Evolutionary conservation across 2,329 filamentous ascomycete genomes (phyloP), one percentile per base, ranked within the genome.

Genomic region (Epichloe festucae): DNA sequence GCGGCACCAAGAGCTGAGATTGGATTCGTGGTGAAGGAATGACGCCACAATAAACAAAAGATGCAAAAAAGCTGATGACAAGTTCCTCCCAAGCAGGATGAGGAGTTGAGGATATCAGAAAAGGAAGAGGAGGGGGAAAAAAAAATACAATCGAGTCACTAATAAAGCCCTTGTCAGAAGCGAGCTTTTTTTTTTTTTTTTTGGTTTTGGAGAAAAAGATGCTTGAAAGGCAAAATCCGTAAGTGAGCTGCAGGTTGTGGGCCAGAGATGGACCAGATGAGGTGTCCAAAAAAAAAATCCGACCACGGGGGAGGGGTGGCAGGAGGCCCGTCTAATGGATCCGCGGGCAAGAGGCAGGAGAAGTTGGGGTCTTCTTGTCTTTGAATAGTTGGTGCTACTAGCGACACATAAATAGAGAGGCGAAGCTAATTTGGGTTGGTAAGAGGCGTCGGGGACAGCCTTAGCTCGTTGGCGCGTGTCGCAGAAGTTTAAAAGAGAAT

Each of bases 401-500:
- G 45, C 34, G 45, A 38, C 45, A 15, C 34, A 46, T 44, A 42
- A 34, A 44, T 47, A 51, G 43, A 41, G 14, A 19, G 41, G 21
- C 40, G 34, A 21, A 21, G 35, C 35, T 50, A 38, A 31, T 23
- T 35, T 50, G n/a, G 21, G 19, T 42, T 46, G 43, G 44, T 19
- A 47, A 43, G 43, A 50, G 40, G 43, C 19, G 46, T 49, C 46
- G 17, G 35, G 40, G 35, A 48, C 40, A 36, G 17, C 38, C 46
- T 38, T 53, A 46, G 47, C 36, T 38, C 43, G 51, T 21, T 47
- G 51, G 47, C 47, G 48, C 47, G 42, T 46, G 43, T 40, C 43
- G 27, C 41, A 44, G 38, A 53, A 53, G 42, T 50, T 43, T 53
- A 50, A 53, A 46, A 41, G 23, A 45, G 39, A 49, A 35, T 21